Evolutionary conservation across 257 asterid genomes (phyloP), one percentile per base, ranked within the genome.

Genomic region (Plantago ovata): DNA sequence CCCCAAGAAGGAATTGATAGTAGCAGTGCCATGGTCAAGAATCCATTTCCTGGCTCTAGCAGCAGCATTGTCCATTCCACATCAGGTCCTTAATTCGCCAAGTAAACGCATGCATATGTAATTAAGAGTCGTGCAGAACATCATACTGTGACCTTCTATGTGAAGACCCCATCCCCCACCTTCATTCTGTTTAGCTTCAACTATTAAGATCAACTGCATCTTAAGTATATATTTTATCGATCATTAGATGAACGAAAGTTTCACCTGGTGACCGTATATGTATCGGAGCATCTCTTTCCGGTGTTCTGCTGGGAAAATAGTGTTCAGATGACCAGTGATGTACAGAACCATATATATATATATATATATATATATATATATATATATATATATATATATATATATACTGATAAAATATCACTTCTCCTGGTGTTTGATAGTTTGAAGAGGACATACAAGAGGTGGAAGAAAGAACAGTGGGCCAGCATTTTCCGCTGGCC

Each of bases 401-500:
- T n/a, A n/a, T n/a, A n/a, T n/a, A n/a, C n/a, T n/a, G n/a, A n/a
- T n/a, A n/a, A n/a, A n/a, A n/a, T n/a, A n/a, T n/a, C n/a, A n/a
- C n/a, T n/a, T n/a, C n/a, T n/a, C n/a, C n/a, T n/a, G n/a, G n/a
- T n/a, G n/a, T n/a, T n/a, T n/a, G n/a, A n/a, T n/a, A n/a, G n/a
- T n/a, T n/a, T n/a, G n/a, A n/a, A n/a, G n/a, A n/a, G n/a, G n/a
- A 54, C 24, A 7, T 41, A 88, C 96, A 75, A 89, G 23, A 38
- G 95, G 96, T 14, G 92, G 96, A 66, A 89, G 91, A 69, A 89
- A 85, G 82, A 70, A 89, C 58, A 89, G 46, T 8, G 95, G 91
- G 13, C 96, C 95, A 1, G 95, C 94, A 42, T 81, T 85, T 78
- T 83, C 96, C 0, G 91, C 94, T 0, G 96, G 94, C 96, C 96